Evolutionary conservation across 495 filamentous ascomycete species (phyloP).

Genomic region (Tuber calosporum): DNA sequence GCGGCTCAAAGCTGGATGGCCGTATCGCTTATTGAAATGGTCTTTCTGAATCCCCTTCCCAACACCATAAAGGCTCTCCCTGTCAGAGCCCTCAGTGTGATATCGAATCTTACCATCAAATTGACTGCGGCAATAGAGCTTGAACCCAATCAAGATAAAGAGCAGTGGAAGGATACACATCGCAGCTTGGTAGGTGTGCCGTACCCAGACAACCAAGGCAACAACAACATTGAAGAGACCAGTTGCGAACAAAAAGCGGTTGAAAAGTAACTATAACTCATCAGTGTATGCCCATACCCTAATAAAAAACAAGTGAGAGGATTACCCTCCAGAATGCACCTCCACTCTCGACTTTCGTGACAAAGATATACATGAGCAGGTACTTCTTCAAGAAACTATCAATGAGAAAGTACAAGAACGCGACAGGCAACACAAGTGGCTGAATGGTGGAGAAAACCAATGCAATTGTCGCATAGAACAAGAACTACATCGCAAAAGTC

Average conservation of each 20-base stretch:
- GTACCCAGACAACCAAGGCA: slow-evolving; percentile 60
- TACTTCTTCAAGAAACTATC: slow-evolving; percentile 94
- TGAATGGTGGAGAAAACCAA: slow-evolving; percentile 81
- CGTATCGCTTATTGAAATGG: slow-evolving; percentile 72
- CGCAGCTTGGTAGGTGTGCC: slow-evolving; percentile 25
- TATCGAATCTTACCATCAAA: slow-evolving; percentile 75
- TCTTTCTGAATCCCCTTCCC: slow-evolving; percentile 51
- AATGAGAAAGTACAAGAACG: slow-evolving; percentile 79
- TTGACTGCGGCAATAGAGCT: slow-evolving; percentile 65
- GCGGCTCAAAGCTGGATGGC: slow-evolving; percentile 83
- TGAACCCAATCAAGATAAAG: slow-evolving; percentile 75
- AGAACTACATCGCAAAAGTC: slow-evolving; percentile 51
- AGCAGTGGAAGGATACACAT: slow-evolving; percentile 61
- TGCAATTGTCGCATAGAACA: slow-evolving; percentile 86
- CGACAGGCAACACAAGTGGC: slow-evolving; percentile 82
- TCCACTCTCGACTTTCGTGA: slow-evolving; percentile 92
- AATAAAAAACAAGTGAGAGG: neutral
- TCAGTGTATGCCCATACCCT: slow-evolving; percentile 7
- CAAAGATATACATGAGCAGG: slow-evolving; percentile 82
- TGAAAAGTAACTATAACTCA: slow-evolving; percentile 57
- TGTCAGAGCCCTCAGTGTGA: slow-evolving; percentile 51
- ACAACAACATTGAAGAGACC: slow-evolving; percentile 73
- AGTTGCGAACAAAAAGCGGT: slow-evolving; percentile 77
- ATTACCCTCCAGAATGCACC: slow-evolving; percentile 77
- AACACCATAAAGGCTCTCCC: slow-evolving; percentile 27